Base-by-base conservation (phyloP, 2,329 filamentous ascomycete species). In the Chaetomium olivaceum region DNA sequence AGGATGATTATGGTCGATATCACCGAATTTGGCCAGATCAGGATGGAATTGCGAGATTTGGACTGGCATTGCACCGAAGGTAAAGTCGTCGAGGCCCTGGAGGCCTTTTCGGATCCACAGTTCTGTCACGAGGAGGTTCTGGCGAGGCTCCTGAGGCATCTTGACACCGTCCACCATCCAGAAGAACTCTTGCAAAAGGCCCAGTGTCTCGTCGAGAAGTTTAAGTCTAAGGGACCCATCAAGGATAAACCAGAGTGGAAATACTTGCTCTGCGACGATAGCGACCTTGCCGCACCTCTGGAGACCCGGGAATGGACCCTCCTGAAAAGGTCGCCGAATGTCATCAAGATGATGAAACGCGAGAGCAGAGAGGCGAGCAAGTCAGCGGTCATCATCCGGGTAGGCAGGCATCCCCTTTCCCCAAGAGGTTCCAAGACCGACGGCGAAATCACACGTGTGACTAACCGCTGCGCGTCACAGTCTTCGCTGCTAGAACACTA, bases 281-380 rank as follows among this genome's bases (percentile, higher is more conserved):
- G 33, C 25, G 54, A 55, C 12, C 23, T 29, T 2, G 3, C 23
- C 7, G 7, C 19, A 4, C 52, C 29, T 16, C 12, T 61, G 31
- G 54, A 51, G 21, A 33, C 39, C 4, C 25, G 21, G 8, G 3
- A n/a, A 0, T 67, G 61, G 65, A 43, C 4, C 3, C n/a, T 48
- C 3, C 52, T 64, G 7, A 23, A n/a, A 4, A 39, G 2, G 21
- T 3, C 1, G 31, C 43, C 31, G 16, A 62, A 63, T n/a, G 61
- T 56, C 29, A 14, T 61, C 12, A 64, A 61, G 61, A 4, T 39
- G 21, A 56, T 67, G 61, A 67, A 59, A 54, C 46, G 61, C 6
- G 16, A 31, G 19, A 50, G 58, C 36, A 60, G 52, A 21, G 58
- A 64, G 54, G 21, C 27, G 7, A n/a, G 54, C 43, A 52, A 51